phyloP scores from a whole-genome alignment of 78 protist genomes.

The Isochrysis galbana region DNA sequence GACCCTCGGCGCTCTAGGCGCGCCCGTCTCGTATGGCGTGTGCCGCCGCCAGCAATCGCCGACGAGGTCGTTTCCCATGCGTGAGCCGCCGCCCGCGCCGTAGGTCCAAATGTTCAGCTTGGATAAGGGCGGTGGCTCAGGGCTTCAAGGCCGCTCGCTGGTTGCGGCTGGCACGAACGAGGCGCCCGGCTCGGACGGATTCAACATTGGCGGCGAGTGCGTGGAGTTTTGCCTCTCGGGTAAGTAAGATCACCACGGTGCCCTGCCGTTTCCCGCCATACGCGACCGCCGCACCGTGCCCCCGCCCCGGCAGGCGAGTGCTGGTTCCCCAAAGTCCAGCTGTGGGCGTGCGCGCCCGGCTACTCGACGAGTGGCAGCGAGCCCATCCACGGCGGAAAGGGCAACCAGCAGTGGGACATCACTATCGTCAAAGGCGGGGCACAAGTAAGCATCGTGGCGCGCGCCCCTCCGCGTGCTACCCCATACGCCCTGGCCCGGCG shows the following conservation, averaged over 20 bases:
- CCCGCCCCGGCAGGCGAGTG: too few relatives aligned
- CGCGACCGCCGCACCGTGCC: too few relatives aligned
- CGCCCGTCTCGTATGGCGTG: too few relatives aligned
- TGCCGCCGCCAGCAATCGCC: too few relatives aligned
- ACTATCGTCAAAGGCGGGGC: neutral
- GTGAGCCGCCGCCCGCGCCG: neutral
- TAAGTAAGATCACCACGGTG: too few relatives aligned
- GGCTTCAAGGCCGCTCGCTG: neutral
- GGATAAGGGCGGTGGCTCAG: too few relatives aligned
- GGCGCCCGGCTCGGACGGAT: constrained; percentile 21
- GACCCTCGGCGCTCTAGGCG: too few relatives aligned
- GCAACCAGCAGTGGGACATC: neutral
- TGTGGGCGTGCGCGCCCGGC: neutral
- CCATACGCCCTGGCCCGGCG: too few relatives aligned
- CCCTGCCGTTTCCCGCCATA: too few relatives aligned
- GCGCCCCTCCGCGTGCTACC: too few relatives aligned
- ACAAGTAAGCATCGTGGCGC: neutral
- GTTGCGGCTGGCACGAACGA: neutral
- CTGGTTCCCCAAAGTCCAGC: constrained; percentile 10
- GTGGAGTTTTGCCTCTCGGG: neutral
- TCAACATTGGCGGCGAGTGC: neutral
- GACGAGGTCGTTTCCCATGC: too few relatives aligned
- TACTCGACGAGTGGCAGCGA: neutral
- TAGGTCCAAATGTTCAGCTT: neutral
- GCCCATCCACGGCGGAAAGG: neutral